Evolutionary conservation across 2,329 filamentous ascomycete genomes (phyloP).

Genomic region (Microascus cirrosus): DNA sequence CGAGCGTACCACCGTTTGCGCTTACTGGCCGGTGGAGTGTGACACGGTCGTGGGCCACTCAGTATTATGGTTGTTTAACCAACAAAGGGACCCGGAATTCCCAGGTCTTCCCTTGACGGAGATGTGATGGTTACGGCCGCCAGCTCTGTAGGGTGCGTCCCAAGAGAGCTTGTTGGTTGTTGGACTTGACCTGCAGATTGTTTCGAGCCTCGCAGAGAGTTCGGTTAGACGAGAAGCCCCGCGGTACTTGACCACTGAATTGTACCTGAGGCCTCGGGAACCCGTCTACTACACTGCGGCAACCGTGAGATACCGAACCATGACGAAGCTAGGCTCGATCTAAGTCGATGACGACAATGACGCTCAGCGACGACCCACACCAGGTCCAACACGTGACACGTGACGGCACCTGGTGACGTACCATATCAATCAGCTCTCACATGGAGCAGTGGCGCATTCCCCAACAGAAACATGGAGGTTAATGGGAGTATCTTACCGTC

Average conservation of each 20-base stretch:
- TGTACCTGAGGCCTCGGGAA: not conserved
- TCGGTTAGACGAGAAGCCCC: too few relatives aligned
- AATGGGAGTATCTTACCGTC: not conserved
- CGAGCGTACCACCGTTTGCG: not conserved
- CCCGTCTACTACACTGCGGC: not conserved
- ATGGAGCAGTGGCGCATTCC: not conserved
- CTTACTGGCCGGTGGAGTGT: not conserved
- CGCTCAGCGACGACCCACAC: not conserved
- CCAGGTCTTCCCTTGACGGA: too few relatives aligned
- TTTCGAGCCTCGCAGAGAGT: too few relatives aligned
- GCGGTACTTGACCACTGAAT: not conserved
- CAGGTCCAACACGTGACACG: not conserved
- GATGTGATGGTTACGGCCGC: too few relatives aligned
- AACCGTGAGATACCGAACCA: not conserved
- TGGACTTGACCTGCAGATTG: too few relatives aligned
- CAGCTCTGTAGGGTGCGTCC: too few relatives aligned
- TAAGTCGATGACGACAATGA: not conserved
- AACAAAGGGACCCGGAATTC: too few relatives aligned
- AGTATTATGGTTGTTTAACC: too few relatives aligned
- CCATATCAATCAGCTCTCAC: not conserved
- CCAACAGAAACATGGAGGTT: not conserved
- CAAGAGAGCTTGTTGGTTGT: too few relatives aligned
- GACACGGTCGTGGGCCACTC: not conserved
- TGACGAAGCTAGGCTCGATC: not conserved
- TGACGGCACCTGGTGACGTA: not conserved